Evolutionary conservation across 768 basidiomycete genomes (phyloP), one percentile per base, ranked within the genome.

Genomic region (Suillus ampliporus): DNA sequence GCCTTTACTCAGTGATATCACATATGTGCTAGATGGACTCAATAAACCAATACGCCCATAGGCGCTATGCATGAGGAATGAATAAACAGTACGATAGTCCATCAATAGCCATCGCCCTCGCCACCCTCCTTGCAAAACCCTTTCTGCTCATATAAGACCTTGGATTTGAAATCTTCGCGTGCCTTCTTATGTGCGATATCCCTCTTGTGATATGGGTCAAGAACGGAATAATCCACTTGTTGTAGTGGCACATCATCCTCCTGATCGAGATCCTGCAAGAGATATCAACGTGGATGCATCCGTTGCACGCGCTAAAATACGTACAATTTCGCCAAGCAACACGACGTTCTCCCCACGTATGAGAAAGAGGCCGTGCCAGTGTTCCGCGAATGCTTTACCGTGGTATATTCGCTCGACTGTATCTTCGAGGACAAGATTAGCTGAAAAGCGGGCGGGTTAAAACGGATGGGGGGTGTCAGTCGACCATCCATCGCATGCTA

Each of bases 331-430:
- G 41, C 97, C 97, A 23, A 99, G 80, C 64, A 98, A 79, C 38
- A 99, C 97, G 17, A 99, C 97, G 74, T 99, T 99, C 82, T 99
- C 97, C 54, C 97, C 97, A 60, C 97, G 88, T 68, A 99, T 95
- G 66, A 99, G 85, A 78, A 94, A 95, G 34, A 99, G 84, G 4
- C 96, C 97, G 64, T 89, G 86, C 81, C 89, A 91, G 68, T 84
- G 87, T 72, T 99, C 95, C 15, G 94, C 95, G 74, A 90, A 98
- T 56, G 89, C 86, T 71, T 89, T 87, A 60, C 86, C 90, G 71
- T 96, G 90, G 78, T 94, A 94, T 85, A 98, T 91, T 64, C 95
- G 88, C 77, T 99, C 97, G 66, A 95, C 87, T 13, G 95, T 95
- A 74, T 95, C 92, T 77, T 98, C 96, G 48, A 99, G 84, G 9